Evolutionary conservation across 495 filamentous ascomycete genomes (phyloP).

Genomic region (Penicillium paradoxum): DNA sequence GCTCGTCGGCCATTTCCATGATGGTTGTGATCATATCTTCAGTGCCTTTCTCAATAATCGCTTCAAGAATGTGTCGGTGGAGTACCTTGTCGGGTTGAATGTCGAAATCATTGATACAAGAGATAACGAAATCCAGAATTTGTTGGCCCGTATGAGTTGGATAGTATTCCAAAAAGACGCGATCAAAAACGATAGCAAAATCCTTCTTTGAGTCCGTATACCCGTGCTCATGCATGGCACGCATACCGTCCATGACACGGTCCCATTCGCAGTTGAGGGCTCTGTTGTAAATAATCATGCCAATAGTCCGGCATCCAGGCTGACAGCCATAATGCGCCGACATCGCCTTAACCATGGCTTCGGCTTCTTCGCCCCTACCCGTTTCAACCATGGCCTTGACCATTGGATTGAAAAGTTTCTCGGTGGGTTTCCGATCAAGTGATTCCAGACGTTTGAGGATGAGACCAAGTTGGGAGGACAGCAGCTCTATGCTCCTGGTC

Average conservation of each 20-base stretch:
- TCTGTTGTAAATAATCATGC: conserved; percentile 33
- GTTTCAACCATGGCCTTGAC: conserved; percentile 38
- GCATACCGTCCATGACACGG: conserved; percentile 33
- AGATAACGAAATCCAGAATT: conserved; percentile 33
- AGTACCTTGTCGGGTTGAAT: conserved; percentile 38
- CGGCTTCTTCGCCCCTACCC: conserved; percentile 34
- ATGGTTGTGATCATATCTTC: conserved; percentile 27
- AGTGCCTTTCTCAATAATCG: conserved; percentile 37
- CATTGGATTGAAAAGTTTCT: conserved; percentile 42
- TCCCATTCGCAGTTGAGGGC: conserved; percentile 41
- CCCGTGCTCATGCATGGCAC: conserved; percentile 36
- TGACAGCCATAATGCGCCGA: conserved; percentile 21
- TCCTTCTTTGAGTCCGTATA: conserved; percentile 25
- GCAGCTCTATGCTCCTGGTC: conserved; percentile 35
- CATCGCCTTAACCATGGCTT: conserved; percentile 37
- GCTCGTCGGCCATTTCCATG: conserved; percentile 22
- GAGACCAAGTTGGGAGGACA: conserved; percentile 32
- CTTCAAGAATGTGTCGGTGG: conserved; percentile 40
- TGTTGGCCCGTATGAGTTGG: conserved; percentile 29
- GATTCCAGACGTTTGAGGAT: conserved; percentile 24
- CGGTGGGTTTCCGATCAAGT: conserved; percentile 27
- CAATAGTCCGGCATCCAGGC: conserved; percentile 35
- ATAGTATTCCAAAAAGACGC: conserved; percentile 44
- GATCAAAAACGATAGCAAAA: conserved; percentile 35
- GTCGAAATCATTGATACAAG: conserved; percentile 31